Evolutionary conservation across 345 rosid species (phyloP).

Genomic region (Gossypium anomalum): DNA sequence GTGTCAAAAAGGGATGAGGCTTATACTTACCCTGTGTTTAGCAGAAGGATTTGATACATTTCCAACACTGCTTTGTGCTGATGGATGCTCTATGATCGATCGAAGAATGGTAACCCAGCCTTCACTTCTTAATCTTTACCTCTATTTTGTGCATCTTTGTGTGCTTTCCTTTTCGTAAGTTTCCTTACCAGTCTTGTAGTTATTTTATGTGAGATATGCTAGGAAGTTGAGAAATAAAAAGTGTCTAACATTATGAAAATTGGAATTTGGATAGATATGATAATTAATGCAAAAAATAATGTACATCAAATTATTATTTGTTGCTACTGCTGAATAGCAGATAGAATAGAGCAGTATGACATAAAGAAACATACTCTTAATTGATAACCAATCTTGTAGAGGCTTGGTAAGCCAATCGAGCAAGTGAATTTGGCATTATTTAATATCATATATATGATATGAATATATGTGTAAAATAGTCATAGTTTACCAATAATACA

Average conservation of each 20-base stretch:
- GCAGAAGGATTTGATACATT: slow-evolving; percentile 5
- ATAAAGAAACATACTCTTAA: too few species aligned
- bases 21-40: neutral
- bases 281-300: too few species aligned
- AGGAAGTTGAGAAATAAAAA: neutral
- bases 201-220: neutral
- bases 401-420: too few species aligned
- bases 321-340: too few species aligned
- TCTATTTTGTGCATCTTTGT: neutral
- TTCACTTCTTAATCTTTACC: neutral
- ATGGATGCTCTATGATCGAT: slow-evolving; percentile 5
- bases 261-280: too few species aligned
- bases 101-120: neutral
- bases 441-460: too few species aligned
- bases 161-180: neutral
- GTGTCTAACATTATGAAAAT: neutral
- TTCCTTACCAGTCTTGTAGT: neutral
- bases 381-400: too few species aligned
- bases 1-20: slow-evolving; percentile 13
- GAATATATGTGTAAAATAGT: too few species aligned
- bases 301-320: neutral
- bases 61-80: neutral
- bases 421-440: too few species aligned
- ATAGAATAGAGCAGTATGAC: too few species aligned
- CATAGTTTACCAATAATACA: too few species aligned